These are phyloP conservation scores for Tothia fuscella DNA, from an alignment of 2,329 filamentous ascomycete species.

Conservation along the genomic window DNA sequence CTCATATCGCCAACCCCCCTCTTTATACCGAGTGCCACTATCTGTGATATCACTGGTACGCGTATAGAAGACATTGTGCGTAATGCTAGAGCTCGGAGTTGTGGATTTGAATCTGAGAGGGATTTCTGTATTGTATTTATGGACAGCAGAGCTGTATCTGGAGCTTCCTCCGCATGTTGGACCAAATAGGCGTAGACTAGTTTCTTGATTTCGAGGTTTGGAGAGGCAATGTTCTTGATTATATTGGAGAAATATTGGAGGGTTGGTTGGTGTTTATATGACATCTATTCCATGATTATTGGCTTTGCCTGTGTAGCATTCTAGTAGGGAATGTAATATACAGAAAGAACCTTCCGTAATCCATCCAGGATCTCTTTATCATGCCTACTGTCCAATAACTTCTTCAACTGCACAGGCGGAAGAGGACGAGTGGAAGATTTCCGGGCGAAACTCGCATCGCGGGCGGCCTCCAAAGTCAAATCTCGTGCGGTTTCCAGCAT, in stretches of 20 bases:
- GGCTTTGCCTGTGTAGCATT: slow-evolving; percentile 7
- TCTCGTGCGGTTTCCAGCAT: slow-evolving; percentile 94
- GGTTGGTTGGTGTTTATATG: slow-evolving; percentile 82
- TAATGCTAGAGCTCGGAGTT: slow-evolving; percentile 80
- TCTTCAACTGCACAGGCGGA: slow-evolving; percentile 79
- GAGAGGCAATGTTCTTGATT: slow-evolving; percentile 93
- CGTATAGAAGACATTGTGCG: slow-evolving; percentile 95
- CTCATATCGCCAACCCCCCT: slow-evolving; percentile 91
- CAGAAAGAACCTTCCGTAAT: slow-evolving; percentile 74
- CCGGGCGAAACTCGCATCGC: slow-evolving; percentile 57
- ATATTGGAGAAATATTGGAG: slow-evolving; percentile 93
- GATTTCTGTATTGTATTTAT: slow-evolving; percentile 99
- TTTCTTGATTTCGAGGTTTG: slow-evolving; percentile 92
- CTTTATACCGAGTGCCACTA: slow-evolving; percentile 91
- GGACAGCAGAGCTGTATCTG: slow-evolving; percentile 85
- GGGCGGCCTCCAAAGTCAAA: slow-evolving; percentile 92
- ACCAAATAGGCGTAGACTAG: slow-evolving; percentile 97
- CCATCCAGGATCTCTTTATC: slow-evolving; percentile 91
- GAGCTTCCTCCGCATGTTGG: slow-evolving; percentile 90
- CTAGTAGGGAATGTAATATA: slow-evolving; percentile 36
- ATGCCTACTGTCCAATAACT: slow-evolving; percentile 83
- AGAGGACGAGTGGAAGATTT: slow-evolving; percentile 50
- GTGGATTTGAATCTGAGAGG: slow-evolving; percentile 80
- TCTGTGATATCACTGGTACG: slow-evolving; percentile 96
- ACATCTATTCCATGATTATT: slow-evolving; percentile 56